Evolutionary conservation across 2,329 filamentous ascomycete genomes (phyloP).

Genomic region (Aureobasidium namibiae): DNA sequence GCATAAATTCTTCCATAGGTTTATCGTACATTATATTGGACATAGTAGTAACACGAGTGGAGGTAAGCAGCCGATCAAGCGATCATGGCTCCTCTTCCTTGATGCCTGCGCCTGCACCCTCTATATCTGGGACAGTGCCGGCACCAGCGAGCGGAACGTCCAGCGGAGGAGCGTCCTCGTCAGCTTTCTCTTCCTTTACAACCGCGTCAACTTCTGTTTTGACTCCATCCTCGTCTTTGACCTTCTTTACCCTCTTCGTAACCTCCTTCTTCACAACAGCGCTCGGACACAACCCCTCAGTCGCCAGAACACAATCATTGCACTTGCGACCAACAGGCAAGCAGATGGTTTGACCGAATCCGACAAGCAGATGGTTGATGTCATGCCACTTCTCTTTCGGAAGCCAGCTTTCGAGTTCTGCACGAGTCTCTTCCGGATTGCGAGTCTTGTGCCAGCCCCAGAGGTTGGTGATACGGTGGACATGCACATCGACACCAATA

Average conservation of each 20-base stretch:
- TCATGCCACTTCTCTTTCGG: constrained; percentile 81
- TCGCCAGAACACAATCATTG: constrained; percentile 75
- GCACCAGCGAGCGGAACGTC: constrained; percentile 16
- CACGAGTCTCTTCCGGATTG: constrained; percentile 73
- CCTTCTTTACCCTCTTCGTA: constrained; percentile 41
- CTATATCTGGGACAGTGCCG: constrained; percentile 19
- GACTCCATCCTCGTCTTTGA: constrained; percentile 30
- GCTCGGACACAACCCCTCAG: constrained; percentile 62
- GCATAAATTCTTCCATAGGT: no score
- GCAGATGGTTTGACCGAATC: constrained; percentile 80
- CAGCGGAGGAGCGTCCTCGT: constrained; percentile 22
- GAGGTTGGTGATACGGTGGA: constrained; percentile 87
- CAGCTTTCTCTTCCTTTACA: constrained; percentile 21
- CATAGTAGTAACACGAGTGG: not conserved
- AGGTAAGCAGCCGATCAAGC: no score
- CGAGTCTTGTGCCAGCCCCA: constrained; percentile 86
- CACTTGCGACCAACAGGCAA: constrained; percentile 71
- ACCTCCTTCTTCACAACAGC: constrained; percentile 40
- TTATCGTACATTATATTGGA: not conserved
- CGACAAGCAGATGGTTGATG: constrained; percentile 84
- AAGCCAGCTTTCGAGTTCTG: constrained; percentile 70
- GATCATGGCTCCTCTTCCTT: not conserved
- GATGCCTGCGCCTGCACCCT: constrained; percentile 18
- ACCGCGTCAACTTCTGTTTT: constrained; percentile 20
- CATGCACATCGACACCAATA: constrained; percentile 90